Evolutionary conservation across 2,329 filamentous ascomycete species (phyloP), one percentile per base, ranked within the genome.

Genomic region (Xylariaceae sp.): DNA sequence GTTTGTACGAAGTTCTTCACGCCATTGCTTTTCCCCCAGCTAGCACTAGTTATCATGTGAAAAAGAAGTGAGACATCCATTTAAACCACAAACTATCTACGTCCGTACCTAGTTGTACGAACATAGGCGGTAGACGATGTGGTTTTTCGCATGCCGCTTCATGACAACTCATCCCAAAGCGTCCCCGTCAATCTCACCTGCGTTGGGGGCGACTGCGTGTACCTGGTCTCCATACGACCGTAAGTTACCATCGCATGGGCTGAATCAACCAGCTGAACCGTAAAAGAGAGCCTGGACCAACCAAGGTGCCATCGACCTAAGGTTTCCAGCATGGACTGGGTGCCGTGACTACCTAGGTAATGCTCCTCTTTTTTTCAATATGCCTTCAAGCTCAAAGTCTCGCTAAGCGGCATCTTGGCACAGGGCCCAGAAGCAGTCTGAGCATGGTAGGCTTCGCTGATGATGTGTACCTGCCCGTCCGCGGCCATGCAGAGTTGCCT

Each of bases 201-300:
- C 15, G n/a, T 41, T 42, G 30, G 51, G 44, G 34, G 34, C 8
- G 36, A 18, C 34, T 34, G 18, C 13, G 36, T 29, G 29, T 36
- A 53, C 16, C 29, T 29, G 36, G 30, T 18, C 39, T 45, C 39
- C 13, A 52, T 22, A 22, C 41, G 39, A 29, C 43, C 29, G 21
- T 46, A 53, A 46, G 22, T 54, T 41, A 39, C 37, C 26, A 45
- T 55, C 40, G 26, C 40, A 36, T 44, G 48, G 46, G 26, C 51
- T 41, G 45, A 36, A 44, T 49, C 49, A 18, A n/a, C 32, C 48
- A 56, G 56, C 56, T 58, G 56, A 58, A 49, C 45, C 41, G 51
- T 50, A 26, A 4, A 8, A 45, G 47, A 36, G 40, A 51, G 56
- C 42, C 51, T 56, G 34, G 48, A 47, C 45, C 54, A 53, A 42